These are phyloP conservation scores for Biancaea sappan DNA, from an alignment of 306 rosid species.

Conservation along the genomic window DNA sequence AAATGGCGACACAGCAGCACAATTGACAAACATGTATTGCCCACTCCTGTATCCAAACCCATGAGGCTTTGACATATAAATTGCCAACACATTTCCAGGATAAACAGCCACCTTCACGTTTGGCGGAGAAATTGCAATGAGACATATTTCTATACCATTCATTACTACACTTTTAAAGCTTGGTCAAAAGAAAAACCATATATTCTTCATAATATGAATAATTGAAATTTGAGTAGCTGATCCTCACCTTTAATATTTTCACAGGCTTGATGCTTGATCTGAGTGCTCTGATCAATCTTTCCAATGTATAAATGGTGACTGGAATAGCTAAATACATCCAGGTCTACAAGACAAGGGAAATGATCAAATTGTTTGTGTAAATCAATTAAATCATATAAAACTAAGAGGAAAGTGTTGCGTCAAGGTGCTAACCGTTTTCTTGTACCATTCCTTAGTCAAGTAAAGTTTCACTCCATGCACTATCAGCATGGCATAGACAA, in stretches of 20 bases:
- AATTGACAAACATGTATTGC: slow-evolving; percentile 65
- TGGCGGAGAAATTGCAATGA: slow-evolving; percentile 24
- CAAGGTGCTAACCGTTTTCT: slow-evolving; percentile 62
- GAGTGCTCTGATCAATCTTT: slow-evolving; percentile 50
- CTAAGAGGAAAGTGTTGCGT: neutral
- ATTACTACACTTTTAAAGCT: neutral
- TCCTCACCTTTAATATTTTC: slow-evolving; percentile 46
- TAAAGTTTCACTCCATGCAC: slow-evolving; percentile 63
- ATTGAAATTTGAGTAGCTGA: slow-evolving; percentile 15
- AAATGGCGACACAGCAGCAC: slow-evolving; percentile 64
- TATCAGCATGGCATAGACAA: slow-evolving; percentile 59
- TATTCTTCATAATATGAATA: slow-evolving; percentile 3
- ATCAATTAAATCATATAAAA: neutral
- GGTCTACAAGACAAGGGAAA: slow-evolving; percentile 41
- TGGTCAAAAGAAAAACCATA: slow-evolving; percentile 9
- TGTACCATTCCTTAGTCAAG: slow-evolving; percentile 58
- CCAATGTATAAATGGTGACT: slow-evolving; percentile 42
- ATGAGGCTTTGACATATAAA: slow-evolving; percentile 69
- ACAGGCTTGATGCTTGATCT: slow-evolving; percentile 55
- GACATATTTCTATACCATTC: neutral
- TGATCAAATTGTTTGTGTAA: slow-evolving; percentile 17
- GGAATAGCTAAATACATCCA: slow-evolving; percentile 64
- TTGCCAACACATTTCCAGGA: slow-evolving; percentile 66
- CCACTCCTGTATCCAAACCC: slow-evolving; percentile 65
- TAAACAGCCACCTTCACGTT: slow-evolving; percentile 65